Conservation (phyloP, 192 early-diverging fungal species). For the Bifiguratus adelaidae region DNA sequence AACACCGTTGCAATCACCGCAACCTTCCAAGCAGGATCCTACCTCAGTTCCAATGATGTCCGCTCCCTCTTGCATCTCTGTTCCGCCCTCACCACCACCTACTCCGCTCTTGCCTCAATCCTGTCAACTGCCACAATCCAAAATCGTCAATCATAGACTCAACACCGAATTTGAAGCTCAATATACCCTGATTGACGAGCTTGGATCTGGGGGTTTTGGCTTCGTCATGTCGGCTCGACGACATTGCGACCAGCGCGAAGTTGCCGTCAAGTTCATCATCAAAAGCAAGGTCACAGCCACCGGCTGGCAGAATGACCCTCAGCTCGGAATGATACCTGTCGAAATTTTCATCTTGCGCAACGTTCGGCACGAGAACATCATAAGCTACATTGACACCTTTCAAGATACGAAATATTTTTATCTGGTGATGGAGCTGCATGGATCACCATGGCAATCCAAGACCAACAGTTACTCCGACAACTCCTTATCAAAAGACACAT, state of each 20-base stretch:
- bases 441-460: slow-evolving; percentile 26
- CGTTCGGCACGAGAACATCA: slow-evolving; percentile 50
- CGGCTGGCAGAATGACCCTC: slow-evolving; percentile 31
- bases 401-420: slow-evolving; percentile 34
- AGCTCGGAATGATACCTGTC: slow-evolving; percentile 34
- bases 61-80: too few relatives aligned
- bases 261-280: slow-evolving; percentile 70
- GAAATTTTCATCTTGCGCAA: slow-evolving; percentile 40
- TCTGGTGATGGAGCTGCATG: slow-evolving; percentile 48
- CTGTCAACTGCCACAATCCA: too few relatives aligned
- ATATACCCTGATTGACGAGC: slow-evolving; percentile 39
- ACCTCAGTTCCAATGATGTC: too few relatives aligned
- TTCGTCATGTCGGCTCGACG: slow-evolving; percentile 50
- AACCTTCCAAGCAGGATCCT: too few relatives aligned
- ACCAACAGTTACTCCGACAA: not conserved
- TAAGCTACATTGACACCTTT: slow-evolving; percentile 41
- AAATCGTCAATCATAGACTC: too few relatives aligned
- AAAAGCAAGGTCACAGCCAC: slow-evolving; percentile 35
- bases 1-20: too few relatives aligned
- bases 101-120: too few relatives aligned
- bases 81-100: too few relatives aligned
- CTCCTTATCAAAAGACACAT: not conserved
- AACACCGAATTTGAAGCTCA: too few relatives aligned
- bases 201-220: slow-evolving; percentile 62
- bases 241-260: slow-evolving; percentile 34